Conservation (phyloP, 2,329 filamentous ascomycete genomes). For the Xylariomycetidae sp. region DNA sequence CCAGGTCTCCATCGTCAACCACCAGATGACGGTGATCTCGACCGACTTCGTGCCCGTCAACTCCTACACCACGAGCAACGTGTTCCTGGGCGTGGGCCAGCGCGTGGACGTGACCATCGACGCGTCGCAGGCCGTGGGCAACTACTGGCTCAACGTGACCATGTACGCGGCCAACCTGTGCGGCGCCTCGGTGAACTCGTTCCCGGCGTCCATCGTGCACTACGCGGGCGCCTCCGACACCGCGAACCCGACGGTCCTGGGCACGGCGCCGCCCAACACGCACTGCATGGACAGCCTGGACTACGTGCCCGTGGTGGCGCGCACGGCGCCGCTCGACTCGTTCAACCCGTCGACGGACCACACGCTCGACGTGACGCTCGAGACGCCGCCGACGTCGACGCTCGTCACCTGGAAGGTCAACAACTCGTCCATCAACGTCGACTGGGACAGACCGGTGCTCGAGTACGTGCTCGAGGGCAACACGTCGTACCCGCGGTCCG, state of each 20-base stretch:
- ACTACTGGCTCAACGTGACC: conserved; percentile 28
- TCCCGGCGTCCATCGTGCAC: conserved; percentile 18
- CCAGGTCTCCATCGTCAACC: conserved; percentile 47
- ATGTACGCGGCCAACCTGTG: conserved; percentile 10
- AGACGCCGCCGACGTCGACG: neutral
- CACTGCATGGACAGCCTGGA: conserved; percentile 13
- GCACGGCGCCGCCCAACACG: conserved; percentile 8
- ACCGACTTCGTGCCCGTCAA: conserved; percentile 50
- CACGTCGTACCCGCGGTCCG: conserved; percentile 16
- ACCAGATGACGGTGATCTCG: conserved; percentile 48
- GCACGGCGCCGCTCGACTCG: conserved; percentile 10
- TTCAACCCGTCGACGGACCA: conserved; percentile 8
- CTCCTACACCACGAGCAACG: conserved; percentile 41
- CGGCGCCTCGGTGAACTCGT: conserved; percentile 11
- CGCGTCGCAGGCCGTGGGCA: conserved; percentile 26
- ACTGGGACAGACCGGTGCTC: conserved; percentile 30
- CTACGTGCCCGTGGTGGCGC: conserved; percentile 14
- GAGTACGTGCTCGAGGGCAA: conserved; percentile 24
- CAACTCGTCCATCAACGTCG: conserved; percentile 18
- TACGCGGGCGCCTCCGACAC: conserved; percentile 9
- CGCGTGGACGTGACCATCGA: conserved; percentile 43
- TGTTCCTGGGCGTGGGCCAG: conserved; percentile 46
- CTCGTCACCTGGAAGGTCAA: conserved; percentile 17
- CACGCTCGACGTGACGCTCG: conserved; percentile 12
- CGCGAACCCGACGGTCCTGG: conserved; percentile 11